phyloP scores from a whole-genome alignment of 108 stramenopile species.

The Cyclostephanos invisitatus region DNA sequence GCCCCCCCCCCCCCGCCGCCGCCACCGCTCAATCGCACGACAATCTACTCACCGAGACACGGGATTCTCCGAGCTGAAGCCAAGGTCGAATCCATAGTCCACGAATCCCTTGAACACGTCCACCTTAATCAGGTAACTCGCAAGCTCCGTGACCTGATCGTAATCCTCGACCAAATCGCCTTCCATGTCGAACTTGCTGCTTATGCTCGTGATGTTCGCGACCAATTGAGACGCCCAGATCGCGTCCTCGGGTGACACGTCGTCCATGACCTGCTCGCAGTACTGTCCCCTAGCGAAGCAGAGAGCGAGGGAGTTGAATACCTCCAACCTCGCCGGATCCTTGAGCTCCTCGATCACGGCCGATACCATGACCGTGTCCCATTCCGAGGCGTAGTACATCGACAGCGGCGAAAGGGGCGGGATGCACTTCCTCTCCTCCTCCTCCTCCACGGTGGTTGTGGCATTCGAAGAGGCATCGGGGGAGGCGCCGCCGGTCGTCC shows the following conservation, averaged over 20 bases:
- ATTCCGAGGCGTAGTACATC: constrained; percentile 51
- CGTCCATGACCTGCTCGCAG: constrained; percentile 32
- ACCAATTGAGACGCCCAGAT: constrained; percentile 15
- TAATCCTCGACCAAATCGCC: constrained; percentile 41
- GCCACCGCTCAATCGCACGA: too few relatives aligned
- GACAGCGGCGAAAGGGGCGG: constrained; percentile 33
- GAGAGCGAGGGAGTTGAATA: constrained; percentile 38
- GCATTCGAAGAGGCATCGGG: too few relatives aligned
- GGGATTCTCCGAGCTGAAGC: constrained; percentile 43
- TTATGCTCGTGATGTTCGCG: constrained; percentile 28
- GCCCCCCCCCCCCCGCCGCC: neutral
- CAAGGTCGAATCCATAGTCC: constrained; percentile 49
- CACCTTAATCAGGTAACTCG: constrained; percentile 43
- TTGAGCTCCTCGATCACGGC: constrained; percentile 41
- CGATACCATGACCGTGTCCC: constrained; percentile 41
- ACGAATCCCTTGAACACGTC: constrained; percentile 40
- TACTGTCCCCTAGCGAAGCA: constrained; percentile 33
- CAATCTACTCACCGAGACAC: constrained; percentile 16
- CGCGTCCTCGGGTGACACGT: constrained; percentile 19
- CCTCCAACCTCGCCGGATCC: constrained; percentile 25
- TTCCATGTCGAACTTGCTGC: constrained; percentile 44
- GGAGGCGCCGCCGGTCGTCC: neutral
- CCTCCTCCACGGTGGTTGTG: constrained; percentile 6
- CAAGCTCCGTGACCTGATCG: constrained; percentile 47
- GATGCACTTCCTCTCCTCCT: constrained; percentile 25